Base-by-base conservation (phyloP, 2,329 filamentous ascomycete species). In the Scopulariopsis brevicaulis region DNA sequence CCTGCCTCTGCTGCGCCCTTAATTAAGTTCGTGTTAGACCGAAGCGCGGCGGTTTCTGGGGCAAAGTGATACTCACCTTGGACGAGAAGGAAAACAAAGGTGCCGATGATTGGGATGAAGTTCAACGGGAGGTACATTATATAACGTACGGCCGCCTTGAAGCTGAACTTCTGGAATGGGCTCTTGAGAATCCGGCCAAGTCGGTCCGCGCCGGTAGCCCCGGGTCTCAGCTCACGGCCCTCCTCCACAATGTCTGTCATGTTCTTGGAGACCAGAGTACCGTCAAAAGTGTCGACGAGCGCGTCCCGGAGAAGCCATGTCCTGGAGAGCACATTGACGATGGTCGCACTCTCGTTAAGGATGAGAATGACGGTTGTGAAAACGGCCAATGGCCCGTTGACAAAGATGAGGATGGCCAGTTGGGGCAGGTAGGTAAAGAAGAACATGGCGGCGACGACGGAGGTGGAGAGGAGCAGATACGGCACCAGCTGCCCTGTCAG, bases 91-190 rank as follows among this genome's bases (percentile, higher is more conserved):
- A 96, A 97, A 4, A 91, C 74, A 8, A 85, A 74, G 0, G 92
- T 96, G 14, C 57, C 57, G 24, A 58, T 35, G 28, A 58, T 52
- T 2, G 93, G 93, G 56, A 97, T 91, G 68, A 96, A 91, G 74
- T 96, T 97, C 60, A 97, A 78, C 12, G 93, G 92, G 50, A 96
- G 77, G 68, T 95, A 94, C 73, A 96, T 82, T 62, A 96, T 68
- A 65, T 93, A 93, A 60, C 89, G 79, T 46, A 96, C 74, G 52
- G 96, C 71, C 8, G 86, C 84, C 65, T 77, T 82, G 32, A 77
- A 77, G 32, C 77, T 78, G 64, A 82, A 82, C 61, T 75, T 77
- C 24, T 76, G 72, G 63, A 85, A 83, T 0, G 82, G 81, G 53
- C 65, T 79, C 69, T 81, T 83, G 57, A 84, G 63, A 8, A 82